These are phyloP conservation scores for Haplosporangium gracile DNA, from an alignment of 192 early-diverging fungal genomes.

Conservation along the genomic window DNA sequence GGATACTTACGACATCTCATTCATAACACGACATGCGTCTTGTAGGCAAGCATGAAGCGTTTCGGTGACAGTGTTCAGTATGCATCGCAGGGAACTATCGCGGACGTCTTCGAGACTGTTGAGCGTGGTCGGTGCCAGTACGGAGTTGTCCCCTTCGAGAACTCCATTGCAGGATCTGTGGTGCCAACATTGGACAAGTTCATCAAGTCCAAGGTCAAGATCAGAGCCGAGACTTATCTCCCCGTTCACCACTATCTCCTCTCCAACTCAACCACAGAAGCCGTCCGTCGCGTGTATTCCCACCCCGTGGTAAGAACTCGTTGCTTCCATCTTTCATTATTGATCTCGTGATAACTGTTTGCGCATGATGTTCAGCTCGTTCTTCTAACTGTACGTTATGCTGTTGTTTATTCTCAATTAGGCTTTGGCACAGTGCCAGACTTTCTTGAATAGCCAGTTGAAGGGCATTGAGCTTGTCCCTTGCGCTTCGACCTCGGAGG, in stretches of 20 bases:
- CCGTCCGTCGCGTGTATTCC: constrained; percentile 85
- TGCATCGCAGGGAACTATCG: constrained; percentile 74
- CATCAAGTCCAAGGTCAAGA: constrained; percentile 72
- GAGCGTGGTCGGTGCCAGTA: constrained; percentile 83
- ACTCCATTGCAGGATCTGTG: constrained; percentile 91
- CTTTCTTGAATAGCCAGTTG: constrained; percentile 79
- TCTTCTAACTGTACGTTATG: background rate
- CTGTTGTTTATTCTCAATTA: constrained; percentile 27
- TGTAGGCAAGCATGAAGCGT: constrained; percentile 60
- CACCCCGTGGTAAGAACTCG: constrained; percentile 65
- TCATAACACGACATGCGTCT: background rate
- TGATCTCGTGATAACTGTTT: too few species aligned
- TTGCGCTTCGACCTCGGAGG: constrained; percentile 86
- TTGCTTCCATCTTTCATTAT: background rate
- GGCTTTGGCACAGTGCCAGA: constrained; percentile 86
- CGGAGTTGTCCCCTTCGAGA: constrained; percentile 95
- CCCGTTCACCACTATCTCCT: constrained; percentile 87
- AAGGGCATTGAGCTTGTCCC: constrained; percentile 79
- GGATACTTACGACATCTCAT: background rate
- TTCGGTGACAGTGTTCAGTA: constrained; percentile 87
- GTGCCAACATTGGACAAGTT: constrained; percentile 87
- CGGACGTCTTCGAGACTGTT: constrained; percentile 86
- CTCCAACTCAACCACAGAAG: constrained; percentile 71
- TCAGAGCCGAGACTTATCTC: constrained; percentile 86
- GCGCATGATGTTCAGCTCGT: too few species aligned